Percentiles rank a stretch among this genome's conserved stretches.
These are phyloP conservation scores for Cladophialophora chaetospira DNA, from an alignment of 2,329 filamentous ascomycete genomes.

Conservation along the genomic window DNA sequence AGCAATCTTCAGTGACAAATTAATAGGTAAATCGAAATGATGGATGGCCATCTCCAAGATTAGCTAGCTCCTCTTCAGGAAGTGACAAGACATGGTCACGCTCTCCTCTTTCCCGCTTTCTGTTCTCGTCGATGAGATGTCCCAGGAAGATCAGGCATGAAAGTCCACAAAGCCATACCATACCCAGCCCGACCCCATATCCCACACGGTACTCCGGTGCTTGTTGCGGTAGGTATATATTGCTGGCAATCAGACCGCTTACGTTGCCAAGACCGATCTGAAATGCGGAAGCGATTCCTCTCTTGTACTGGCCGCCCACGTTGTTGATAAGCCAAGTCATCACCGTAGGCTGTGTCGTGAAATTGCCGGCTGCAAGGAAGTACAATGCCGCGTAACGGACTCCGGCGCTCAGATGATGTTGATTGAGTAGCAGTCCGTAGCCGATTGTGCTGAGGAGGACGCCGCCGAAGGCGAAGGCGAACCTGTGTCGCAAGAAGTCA, in stretches of 20 bases:
- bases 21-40: slow-evolving; percentile 35
- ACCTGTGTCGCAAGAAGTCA: slow-evolving; percentile 37
- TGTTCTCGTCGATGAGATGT: slow-evolving; percentile 39
- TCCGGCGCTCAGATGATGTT: slow-evolving; percentile 27
- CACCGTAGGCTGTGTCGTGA: slow-evolving; percentile 35
- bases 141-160: slow-evolving; percentile 37
- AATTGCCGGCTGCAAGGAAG: slow-evolving; percentile 35
- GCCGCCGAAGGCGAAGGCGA: slow-evolving; percentile 39
- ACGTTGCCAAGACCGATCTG: slow-evolving; percentile 34
- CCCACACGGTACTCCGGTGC: slow-evolving; percentile 42
- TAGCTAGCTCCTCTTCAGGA: slow-evolving; percentile 32
- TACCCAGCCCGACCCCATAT: slow-evolving; percentile 40
- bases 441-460: slow-evolving; percentile 37
- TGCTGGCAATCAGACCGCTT: slow-evolving; percentile 40
- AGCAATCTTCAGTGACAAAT: neutral
- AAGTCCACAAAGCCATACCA: slow-evolving; percentile 39
- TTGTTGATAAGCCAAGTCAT: slow-evolving; percentile 37
- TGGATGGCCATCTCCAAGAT: slow-evolving; percentile 41
- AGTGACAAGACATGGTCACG: slow-evolving; percentile 33
- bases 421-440: slow-evolving; percentile 37
- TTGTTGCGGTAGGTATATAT: slow-evolving; percentile 42
- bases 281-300: slow-evolving; percentile 33
- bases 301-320: slow-evolving; percentile 35
- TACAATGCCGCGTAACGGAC: slow-evolving; percentile 36
- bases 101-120: slow-evolving; percentile 33